These are phyloP conservation scores for Phytophthora lateralis DNA, from an alignment of 352 stramenopile genomes.

Conservation along the genomic window DNA sequence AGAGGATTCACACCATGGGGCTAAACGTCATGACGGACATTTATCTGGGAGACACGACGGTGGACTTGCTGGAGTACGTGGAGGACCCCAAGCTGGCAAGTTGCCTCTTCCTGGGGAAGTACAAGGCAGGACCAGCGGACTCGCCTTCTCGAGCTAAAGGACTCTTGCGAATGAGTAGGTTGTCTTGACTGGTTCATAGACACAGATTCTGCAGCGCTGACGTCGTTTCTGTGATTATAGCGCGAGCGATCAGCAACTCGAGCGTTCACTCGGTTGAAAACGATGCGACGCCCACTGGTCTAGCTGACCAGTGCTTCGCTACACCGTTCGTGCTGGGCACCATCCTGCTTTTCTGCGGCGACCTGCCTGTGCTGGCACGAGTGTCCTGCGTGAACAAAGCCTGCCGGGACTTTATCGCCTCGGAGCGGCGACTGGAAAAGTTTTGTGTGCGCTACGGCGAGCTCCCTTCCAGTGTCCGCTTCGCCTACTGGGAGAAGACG, in stretches of 20 bases:
- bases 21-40: constrained; percentile 77
- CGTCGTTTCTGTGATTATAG: constrained; percentile 16
- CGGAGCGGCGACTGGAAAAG: constrained; percentile 71
- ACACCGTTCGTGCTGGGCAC: constrained; percentile 74
- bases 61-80: constrained; percentile 54
- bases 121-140: constrained; percentile 36
- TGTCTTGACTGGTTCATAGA: not conserved
- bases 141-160: constrained; percentile 38
- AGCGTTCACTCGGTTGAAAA: constrained; percentile 29
- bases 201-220: constrained; percentile 2
- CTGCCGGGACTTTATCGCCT: constrained; percentile 65
- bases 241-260: constrained; percentile 36
- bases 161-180: constrained; percentile 58
- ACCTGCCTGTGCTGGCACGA: constrained; percentile 50
- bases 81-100: constrained; percentile 49
- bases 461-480: constrained; percentile 54
- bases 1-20: constrained; percentile 77
- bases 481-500: constrained; percentile 80
- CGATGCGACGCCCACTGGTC: constrained; percentile 2
- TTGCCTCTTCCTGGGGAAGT: constrained; percentile 64
- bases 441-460: constrained; percentile 86
- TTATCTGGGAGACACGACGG: constrained; percentile 57
- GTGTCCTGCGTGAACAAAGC: constrained; percentile 61
- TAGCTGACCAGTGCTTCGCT: constrained; percentile 54
- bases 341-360: constrained; percentile 73